Evolutionary conservation across 2,329 filamentous ascomycete species (phyloP).

Genomic region (Falciphora oryzae): DNA sequence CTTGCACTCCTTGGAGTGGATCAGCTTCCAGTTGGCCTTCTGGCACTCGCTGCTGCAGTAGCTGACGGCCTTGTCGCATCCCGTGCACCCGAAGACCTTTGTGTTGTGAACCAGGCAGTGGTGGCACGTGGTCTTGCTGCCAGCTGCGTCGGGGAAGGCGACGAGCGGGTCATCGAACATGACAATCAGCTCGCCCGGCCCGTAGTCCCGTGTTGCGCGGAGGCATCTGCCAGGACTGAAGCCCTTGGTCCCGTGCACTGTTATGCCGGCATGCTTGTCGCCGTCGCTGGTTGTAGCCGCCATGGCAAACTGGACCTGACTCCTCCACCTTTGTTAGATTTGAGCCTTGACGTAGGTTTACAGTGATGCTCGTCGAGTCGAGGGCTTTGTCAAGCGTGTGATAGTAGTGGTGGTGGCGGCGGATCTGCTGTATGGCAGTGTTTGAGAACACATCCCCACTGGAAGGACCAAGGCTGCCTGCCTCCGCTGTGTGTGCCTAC

Average conservation of each 20-base stretch:
- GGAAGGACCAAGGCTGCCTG: too few relatives aligned
- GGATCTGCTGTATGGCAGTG: too few relatives aligned
- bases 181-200: constrained; percentile 40
- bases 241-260: constrained; percentile 3
- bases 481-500: too few relatives aligned
- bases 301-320: neutral
- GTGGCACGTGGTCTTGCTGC: constrained; percentile 39
- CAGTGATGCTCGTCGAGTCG: too few relatives aligned
- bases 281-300: neutral
- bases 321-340: too few relatives aligned
- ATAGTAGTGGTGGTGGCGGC: too few relatives aligned
- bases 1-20: constrained; percentile 51
- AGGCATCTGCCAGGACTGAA: constrained; percentile 32
- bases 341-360: too few relatives aligned
- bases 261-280: constrained; percentile 5
- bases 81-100: constrained; percentile 38
- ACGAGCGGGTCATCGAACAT: constrained; percentile 38
- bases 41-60: constrained; percentile 54
- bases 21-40: constrained; percentile 43
- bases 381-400: too few relatives aligned
- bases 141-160: constrained; percentile 40
- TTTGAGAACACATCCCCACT: too few relatives aligned
- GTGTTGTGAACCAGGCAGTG: constrained; percentile 35
- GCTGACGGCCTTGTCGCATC: constrained; percentile 40
- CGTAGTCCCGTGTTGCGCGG: constrained; percentile 34